Percentiles rank a stretch among this genome's conserved stretches.
phyloP scores from a whole-genome alignment of 169 alveolate genomes.

The Plasmodium blacklocki region DNA sequence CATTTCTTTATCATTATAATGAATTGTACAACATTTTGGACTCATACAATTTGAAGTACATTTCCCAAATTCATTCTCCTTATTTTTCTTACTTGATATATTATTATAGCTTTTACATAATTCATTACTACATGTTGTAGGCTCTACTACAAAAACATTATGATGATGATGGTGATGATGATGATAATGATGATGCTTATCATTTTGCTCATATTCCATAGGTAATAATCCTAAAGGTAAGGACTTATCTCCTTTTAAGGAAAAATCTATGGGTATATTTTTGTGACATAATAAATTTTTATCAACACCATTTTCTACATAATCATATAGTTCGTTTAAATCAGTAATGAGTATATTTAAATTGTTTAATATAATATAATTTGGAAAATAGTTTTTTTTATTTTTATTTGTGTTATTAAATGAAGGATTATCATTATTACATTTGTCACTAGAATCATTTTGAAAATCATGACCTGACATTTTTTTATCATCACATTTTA shows the following conservation, averaged over 20 bases:
- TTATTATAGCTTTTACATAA: not conserved
- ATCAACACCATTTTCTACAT: conserved; percentile 22
- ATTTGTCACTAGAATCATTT: not conserved
- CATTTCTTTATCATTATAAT: not conserved
- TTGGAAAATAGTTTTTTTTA: not conserved
- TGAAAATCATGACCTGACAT: not conserved
- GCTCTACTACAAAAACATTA: too few species aligned
- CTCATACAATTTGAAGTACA: too few species aligned
- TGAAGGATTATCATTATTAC: not conserved
- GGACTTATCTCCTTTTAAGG: not conserved
- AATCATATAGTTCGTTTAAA: conserved; percentile 43
- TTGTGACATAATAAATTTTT: not conserved
- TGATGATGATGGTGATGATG: too few species aligned
- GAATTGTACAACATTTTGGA: not conserved
- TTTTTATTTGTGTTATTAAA: not conserved
- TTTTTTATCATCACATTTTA: not conserved
- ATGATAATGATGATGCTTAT: too few species aligned
- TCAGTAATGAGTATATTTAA: conserved; percentile 45
- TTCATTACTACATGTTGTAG: not conserved
- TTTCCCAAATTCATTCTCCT: not conserved
- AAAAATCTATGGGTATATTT: not conserved
- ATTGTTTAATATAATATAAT: conserved; percentile 35
- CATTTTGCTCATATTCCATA: too few species aligned
- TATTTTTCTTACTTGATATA: not conserved
- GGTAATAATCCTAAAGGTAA: not conserved